Evolutionary conservation across 2,329 filamentous ascomycete species (phyloP), one percentile per base, ranked within the genome.

Genomic region (Diplocarpon rosae): DNA sequence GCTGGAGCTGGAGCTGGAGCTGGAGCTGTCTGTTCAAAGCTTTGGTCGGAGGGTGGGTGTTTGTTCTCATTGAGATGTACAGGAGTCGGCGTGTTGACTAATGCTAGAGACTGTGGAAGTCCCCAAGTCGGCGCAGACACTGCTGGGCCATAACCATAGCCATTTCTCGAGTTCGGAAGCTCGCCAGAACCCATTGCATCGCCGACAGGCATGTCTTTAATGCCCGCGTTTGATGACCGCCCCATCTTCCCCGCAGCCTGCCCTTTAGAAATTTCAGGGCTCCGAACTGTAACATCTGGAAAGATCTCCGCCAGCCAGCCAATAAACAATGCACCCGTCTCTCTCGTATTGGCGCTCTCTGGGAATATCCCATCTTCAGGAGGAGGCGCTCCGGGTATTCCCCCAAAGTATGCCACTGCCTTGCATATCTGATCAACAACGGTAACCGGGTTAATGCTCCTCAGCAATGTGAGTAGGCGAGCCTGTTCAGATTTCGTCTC

Each of bases 291-390:
- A 12, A 61, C 37, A 43, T 59, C 53, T 13, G 76, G 76, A 48
- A 81, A 82, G 43, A 82, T 77, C 55, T 81, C 77, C 11, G 74
- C 66, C 36, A 80, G 62, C 76, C 77, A 81, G 15, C 73, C 71
- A 27, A 82, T 67, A 47, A 81, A 75, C 10, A 76, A 62, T 15
- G 69, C 68, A 1, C 77, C 78, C 1, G 70, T 63, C 2, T 77
- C 76, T 56, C 79, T 78, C 11, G 67, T 67, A 37, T 69, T 66
- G 9, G 67, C 69, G 52, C 77, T 80, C 20, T 67, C 64, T 1
- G 77, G 76, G 42, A 80, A 80, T 2, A 61, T 63, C 13, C 65
- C 68, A 50, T 71, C 66, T 24, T 67, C 60, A 0, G 69, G 66
- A n/a, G 71, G 68, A 7, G 72, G 71, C 4, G 69, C 71, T 24